phyloP scores from a whole-genome alignment of 2,329 filamentous ascomycete species.

The Penicillium hordei region DNA sequence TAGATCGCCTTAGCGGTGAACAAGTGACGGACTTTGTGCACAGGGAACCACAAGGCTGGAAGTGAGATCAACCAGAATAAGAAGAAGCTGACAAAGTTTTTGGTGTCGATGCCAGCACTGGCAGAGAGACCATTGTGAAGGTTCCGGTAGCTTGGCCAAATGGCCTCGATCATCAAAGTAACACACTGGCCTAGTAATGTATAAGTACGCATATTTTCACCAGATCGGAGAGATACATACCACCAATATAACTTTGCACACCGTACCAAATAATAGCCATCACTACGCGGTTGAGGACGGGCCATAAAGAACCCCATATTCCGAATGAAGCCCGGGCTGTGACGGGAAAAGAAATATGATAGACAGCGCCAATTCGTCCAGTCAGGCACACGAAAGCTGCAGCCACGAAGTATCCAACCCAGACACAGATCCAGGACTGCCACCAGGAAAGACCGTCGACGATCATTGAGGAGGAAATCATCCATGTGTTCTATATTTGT shows the following conservation, averaged over 20 bases:
- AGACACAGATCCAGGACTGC: slow-evolving; percentile 87
- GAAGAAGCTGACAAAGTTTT: slow-evolving; percentile 78
- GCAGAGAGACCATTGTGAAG: slow-evolving; percentile 67
- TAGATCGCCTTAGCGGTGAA: slow-evolving; percentile 89
- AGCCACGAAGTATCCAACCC: slow-evolving; percentile 79
- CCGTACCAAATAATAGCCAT: slow-evolving; percentile 89
- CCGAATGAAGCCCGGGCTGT: slow-evolving; percentile 76
- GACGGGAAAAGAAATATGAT: slow-evolving; percentile 88
- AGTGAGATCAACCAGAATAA: slow-evolving; percentile 80
- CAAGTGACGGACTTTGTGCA: slow-evolving; percentile 82
- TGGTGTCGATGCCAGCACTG: slow-evolving; percentile 69
- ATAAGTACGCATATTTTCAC: not conserved
- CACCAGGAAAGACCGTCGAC: slow-evolving; percentile 79
- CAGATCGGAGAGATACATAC: slow-evolving; percentile 28
- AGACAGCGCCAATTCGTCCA: slow-evolving; percentile 79
- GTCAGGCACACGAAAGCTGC: slow-evolving; percentile 73
- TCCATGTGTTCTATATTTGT: slow-evolving; percentile 72
- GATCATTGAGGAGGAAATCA: slow-evolving; percentile 85
- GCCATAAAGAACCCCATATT: slow-evolving; percentile 86
- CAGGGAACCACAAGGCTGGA: slow-evolving; percentile 84
- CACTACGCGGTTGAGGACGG: slow-evolving; percentile 81
- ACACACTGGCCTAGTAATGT: slow-evolving; percentile 66
- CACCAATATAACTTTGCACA: slow-evolving; percentile 72
- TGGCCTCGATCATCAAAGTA: slow-evolving; percentile 82
- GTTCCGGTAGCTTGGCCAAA: slow-evolving; percentile 65